Percentiles rank a stretch among this genome's conserved stretches.
phyloP scores from a whole-genome alignment of 257 asterid species.

The Solanum virginianum region DNA sequence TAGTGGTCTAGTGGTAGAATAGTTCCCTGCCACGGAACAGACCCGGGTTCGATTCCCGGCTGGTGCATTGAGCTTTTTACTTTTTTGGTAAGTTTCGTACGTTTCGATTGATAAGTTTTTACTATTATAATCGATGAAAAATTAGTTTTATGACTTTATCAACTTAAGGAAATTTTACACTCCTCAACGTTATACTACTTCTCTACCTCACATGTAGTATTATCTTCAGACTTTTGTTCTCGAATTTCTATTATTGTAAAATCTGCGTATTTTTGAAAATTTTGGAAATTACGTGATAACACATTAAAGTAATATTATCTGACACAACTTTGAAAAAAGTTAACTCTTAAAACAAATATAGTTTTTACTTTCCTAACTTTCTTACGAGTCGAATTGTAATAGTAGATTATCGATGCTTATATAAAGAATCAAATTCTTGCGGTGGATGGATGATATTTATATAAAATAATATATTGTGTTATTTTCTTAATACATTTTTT shows the following conservation, averaged over 20 bases:
- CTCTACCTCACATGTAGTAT: too few species aligned
- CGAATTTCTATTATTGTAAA: too few species aligned
- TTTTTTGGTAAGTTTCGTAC: too few species aligned
- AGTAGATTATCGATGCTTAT: background rate
- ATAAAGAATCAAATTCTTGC: too few species aligned
- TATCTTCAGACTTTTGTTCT: too few species aligned
- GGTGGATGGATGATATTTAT: background rate
- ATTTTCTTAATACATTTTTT: background rate
- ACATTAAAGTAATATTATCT: rapidly evolving
- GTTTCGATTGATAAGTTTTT: too few species aligned
- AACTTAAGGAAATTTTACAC: too few species aligned
- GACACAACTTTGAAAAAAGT: too few species aligned
- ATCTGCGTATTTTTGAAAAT: background rate
- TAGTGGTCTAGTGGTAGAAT: constrained; percentile 92
- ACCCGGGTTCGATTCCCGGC: constrained; percentile 62
- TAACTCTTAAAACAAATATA: too few species aligned
- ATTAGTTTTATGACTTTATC: too few species aligned
- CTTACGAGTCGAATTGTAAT: background rate
- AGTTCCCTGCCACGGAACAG: constrained; percentile 89
- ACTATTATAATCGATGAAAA: background rate
- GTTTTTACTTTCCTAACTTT: rapidly evolving
- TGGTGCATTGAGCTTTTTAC: background rate
- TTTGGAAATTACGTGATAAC: background rate
- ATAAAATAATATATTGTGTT: too few species aligned
- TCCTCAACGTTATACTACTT: too few species aligned